Percentiles rank a stretch among this genome's conserved stretches.
phyloP scores from a whole-genome alignment of 2,329 filamentous ascomycete species.

The Waltergamsia citrina region DNA sequence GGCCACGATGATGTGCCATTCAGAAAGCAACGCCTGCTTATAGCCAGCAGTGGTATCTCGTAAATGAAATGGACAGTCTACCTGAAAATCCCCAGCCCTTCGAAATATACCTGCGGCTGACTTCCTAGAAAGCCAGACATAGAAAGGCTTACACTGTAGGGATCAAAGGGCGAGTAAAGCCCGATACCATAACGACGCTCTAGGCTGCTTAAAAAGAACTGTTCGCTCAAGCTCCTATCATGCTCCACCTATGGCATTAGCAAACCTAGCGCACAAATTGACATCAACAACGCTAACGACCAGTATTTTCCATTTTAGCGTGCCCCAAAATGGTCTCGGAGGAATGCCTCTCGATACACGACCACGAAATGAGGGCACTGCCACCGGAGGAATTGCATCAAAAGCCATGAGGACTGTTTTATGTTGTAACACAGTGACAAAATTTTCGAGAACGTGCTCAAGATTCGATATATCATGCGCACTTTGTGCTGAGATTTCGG shows the following conservation, averaged over 20 bases:
- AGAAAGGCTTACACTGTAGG: constrained; percentile 14
- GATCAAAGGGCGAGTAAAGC: constrained; percentile 10
- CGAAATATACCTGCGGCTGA: constrained; percentile 14
- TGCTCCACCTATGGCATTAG: constrained; percentile 6
- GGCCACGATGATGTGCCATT: no score
- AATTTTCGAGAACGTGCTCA: constrained; percentile 10
- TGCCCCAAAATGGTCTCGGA: constrained; percentile 12
- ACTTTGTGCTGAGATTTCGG: no score
- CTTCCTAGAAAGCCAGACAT: constrained; percentile 16
- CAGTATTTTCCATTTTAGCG: constrained; percentile 13
- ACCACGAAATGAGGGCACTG: constrained; percentile 21
- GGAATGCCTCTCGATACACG: constrained; percentile 17
- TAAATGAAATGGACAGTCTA: no score
- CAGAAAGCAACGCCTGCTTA: no score
- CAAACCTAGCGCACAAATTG: constrained; percentile 13
- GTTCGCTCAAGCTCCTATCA: constrained; percentile 7
- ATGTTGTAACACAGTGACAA: constrained; percentile 12
- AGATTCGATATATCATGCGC: no score
- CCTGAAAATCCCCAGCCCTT: constrained; percentile 17
- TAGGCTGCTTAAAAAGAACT: constrained; percentile 13
- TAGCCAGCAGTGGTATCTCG: no score
- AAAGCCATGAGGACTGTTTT: constrained; percentile 8
- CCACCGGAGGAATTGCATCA: constrained; percentile 15
- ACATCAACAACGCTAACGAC: constrained; percentile 12
- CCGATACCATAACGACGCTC: constrained; percentile 14